These are phyloP conservation scores for Cryptosporidium parvum DNA, from an alignment of 169 alveolate genomes.

Conservation along the genomic window DNA sequence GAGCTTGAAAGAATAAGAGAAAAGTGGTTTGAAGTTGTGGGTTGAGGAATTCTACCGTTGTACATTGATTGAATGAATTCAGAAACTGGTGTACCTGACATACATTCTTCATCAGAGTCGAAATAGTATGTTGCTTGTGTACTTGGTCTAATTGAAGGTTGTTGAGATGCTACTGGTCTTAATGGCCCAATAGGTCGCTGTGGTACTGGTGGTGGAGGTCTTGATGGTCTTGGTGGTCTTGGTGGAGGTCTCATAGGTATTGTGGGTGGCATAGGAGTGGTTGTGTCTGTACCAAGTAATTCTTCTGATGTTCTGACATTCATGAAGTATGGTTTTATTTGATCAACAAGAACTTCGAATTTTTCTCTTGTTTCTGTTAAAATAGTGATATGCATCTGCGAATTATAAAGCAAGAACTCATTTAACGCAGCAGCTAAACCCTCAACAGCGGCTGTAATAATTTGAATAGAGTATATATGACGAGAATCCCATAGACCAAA, in stretches of 20 bases:
- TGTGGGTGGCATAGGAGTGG: neutral
- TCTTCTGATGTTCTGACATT: conserved; percentile 9
- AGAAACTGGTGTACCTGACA: conserved; percentile 44
- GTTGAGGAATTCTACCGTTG: conserved; percentile 1
- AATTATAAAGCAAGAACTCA: neutral
- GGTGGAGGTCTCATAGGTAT: neutral
- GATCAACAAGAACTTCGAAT: neutral
- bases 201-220: conserved; percentile 11
- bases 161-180: neutral
- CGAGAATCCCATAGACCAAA: conserved; percentile 25
- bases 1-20: neutral
- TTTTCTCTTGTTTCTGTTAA: neutral
- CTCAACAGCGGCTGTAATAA: conserved; percentile 8
- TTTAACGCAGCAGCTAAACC: conserved; percentile 26
- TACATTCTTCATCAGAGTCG: conserved; percentile 34
- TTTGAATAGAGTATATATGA: neutral
- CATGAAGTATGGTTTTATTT: conserved; percentile 53
- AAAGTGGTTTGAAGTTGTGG: conserved; percentile 1
- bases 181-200: neutral
- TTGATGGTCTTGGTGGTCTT: neutral
- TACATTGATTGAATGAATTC: conserved; percentile 42
- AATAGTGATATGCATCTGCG: conserved; percentile 20
- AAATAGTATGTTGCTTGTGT: neutral
- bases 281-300: neutral
- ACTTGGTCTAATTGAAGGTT: neutral